phyloP scores from a whole-genome alignment of 2,329 filamentous ascomycete genomes.

The Nemania sp. region DNA sequence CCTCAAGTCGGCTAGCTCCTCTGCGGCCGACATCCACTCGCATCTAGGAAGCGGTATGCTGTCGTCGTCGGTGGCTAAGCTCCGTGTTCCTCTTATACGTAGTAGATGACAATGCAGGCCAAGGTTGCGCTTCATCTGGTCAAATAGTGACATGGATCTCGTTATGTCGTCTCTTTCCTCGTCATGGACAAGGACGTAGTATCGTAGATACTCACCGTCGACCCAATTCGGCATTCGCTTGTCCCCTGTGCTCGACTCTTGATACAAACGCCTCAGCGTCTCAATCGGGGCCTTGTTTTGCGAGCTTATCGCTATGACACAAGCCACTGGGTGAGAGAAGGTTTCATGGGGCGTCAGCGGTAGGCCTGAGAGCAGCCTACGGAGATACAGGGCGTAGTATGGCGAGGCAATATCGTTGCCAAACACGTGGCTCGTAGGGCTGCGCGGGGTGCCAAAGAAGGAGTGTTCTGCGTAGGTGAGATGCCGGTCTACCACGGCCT shows the following conservation, averaged over 20 bases:
- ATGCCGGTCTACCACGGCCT: conserved; percentile 79
- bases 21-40: conserved; percentile 86
- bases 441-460: conserved; percentile 46
- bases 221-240: conserved; percentile 81
- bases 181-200: conserved; percentile 95
- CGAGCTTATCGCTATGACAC: conserved; percentile 93
- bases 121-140: conserved; percentile 99
- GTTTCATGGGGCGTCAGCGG: conserved; percentile 85
- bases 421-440: conserved; percentile 48
- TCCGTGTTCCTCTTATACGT: conserved; percentile 80
- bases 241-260: conserved; percentile 78
- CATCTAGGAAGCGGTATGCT: conserved; percentile 78
- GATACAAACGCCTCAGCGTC: conserved; percentile 81
- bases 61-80: conserved; percentile 88
- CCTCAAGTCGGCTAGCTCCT: conserved; percentile 78
- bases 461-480: conserved; percentile 74
- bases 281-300: conserved; percentile 83
- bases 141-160: conserved; percentile 86
- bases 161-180: conserved; percentile 93
- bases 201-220: conserved; percentile 87
- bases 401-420: conserved; percentile 65
- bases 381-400: conserved; percentile 84
- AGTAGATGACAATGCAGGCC: conserved; percentile 93
- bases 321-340: conserved; percentile 91
- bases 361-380: conserved; percentile 79